Evolutionary conservation across 2,329 filamentous ascomycete genomes (phyloP).

Genomic region (Verticillium dahliae): DNA sequence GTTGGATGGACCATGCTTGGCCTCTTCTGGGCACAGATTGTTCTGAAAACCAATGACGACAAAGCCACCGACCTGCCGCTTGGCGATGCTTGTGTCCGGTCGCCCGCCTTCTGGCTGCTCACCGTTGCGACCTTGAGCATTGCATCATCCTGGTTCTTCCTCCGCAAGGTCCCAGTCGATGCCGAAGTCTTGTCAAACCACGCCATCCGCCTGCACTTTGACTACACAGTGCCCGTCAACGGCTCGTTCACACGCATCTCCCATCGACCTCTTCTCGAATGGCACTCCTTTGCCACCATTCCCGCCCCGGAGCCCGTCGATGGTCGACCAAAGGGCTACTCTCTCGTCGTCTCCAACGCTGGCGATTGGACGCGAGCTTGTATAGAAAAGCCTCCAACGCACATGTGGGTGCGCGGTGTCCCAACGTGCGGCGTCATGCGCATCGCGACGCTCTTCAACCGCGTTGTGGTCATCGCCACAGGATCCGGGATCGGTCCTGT

Average conservation of each 20-base stretch:
- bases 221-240: slow-evolving; percentile 52
- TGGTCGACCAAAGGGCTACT: slow-evolving; percentile 49
- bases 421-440: slow-evolving; percentile 63
- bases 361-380: slow-evolving; percentile 67
- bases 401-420: slow-evolving; percentile 62
- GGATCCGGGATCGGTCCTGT: slow-evolving; percentile 69
- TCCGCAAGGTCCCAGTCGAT: slow-evolving; percentile 60
- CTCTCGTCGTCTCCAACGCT: slow-evolving; percentile 63
- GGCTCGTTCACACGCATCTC: slow-evolving; percentile 55
- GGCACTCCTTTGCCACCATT: slow-evolving; percentile 72
- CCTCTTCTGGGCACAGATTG: slow-evolving; percentile 56
- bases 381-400: slow-evolving; percentile 54
- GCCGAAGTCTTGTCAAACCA: slow-evolving; percentile 65
- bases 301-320: slow-evolving; percentile 39
- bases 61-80: slow-evolving; percentile 24
- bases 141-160: slow-evolving; percentile 65
- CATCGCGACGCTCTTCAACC: slow-evolving; percentile 58
- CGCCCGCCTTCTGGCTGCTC: slow-evolving; percentile 60
- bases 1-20: slow-evolving; percentile 62
- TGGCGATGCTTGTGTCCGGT: slow-evolving; percentile 27
- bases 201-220: slow-evolving; percentile 65
- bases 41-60: slow-evolving; percentile 45
- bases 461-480: slow-evolving; percentile 61
- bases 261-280: slow-evolving; percentile 58
- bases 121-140: slow-evolving; percentile 57